Base-by-base conservation (phyloP, 2,329 filamentous ascomycete genomes). In the Ophiosphaerella korrae region DNA sequence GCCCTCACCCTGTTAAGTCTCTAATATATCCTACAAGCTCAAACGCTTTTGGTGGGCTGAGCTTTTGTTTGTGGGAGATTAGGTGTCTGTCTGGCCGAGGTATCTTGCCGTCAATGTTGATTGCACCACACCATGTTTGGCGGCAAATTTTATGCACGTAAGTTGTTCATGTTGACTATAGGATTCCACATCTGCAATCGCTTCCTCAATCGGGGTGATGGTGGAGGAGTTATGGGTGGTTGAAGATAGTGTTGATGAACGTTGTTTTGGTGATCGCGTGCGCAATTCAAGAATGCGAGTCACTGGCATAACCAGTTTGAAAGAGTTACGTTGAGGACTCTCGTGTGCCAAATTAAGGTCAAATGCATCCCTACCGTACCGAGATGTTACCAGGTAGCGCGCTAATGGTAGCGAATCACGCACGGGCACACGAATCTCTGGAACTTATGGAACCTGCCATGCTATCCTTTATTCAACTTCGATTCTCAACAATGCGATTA, bases 401-500 rank as follows among this genome's bases (percentile, higher is more conserved):
- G 39, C 39, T 42, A 42, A 24, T 16, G 23, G 16, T 42, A 31
- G 38, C 38, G 23, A 24, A 26, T 42, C 23, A 42, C 14, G 35
- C 13, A 18, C 35, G 11, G 34, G 34, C 13, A 18, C 31, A 35
- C 42, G 12, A 35, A 24, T 35, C 6, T 44, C 29, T 43, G 24
- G 13, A 34, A 18, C 16, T 43, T 34, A 34, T 29, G 16, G 29
- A 21, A 8, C 41, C 11, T 35, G 7, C 42, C 14, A 44, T 44
- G 18, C 42, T 31, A 44, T 44, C 42, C 42, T 44, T 36, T 24
- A 18, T 44, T 44, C 32, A n/a, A 44, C 42, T 45, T 38, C 13
- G 21, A 37, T 38, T 18, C 43, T 38, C 21, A 29, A 50, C 29
- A 40, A 50, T 50, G 41, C 47, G 23, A 23, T 45, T 32, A 39